Conservation (phyloP, 805 yeast species). For the Lipomyces japonicus region DNA sequence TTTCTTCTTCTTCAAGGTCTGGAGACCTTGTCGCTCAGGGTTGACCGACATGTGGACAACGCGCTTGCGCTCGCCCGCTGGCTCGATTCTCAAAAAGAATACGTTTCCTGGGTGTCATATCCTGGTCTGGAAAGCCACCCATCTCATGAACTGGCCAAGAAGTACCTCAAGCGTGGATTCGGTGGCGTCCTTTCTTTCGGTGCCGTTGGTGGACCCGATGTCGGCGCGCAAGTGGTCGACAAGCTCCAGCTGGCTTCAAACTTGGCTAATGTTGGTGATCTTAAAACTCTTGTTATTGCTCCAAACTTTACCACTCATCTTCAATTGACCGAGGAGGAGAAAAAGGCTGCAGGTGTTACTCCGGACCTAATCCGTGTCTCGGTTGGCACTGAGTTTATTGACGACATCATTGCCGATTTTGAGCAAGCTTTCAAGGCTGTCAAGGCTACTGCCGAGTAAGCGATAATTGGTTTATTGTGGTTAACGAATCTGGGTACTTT, state of each 20-base stretch:
- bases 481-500: not conserved
- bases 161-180: constrained; percentile 72
- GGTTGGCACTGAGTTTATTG: constrained; percentile 82
- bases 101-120: constrained; percentile 87
- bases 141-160: constrained; percentile 76
- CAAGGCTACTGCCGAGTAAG: not conserved
- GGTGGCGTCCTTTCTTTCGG: constrained; percentile 91
- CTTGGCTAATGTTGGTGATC: constrained; percentile 95
- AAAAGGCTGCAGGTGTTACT: constrained; percentile 77
- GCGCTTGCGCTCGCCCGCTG: constrained; percentile 74
- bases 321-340: constrained; percentile 80
- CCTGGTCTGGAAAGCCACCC: constrained; percentile 81
- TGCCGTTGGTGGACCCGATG: constrained; percentile 61
- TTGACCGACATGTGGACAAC: constrained; percentile 85
- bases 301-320: constrained; percentile 96
- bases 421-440: constrained; percentile 76
- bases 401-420: constrained; percentile 80
- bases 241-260: constrained; percentile 79
- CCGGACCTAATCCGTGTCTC: constrained; percentile 84
- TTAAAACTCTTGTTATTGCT: constrained; percentile 90
- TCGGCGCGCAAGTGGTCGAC: constrained; percentile 81
- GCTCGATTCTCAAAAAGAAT: constrained; percentile 59
- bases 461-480: not conserved
- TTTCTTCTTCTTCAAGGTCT: constrained; percentile 86
- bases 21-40: constrained; percentile 89